Conservation (phyloP, 1,139 yeast genomes). For the Blastobotrys capitulatus region DNA sequence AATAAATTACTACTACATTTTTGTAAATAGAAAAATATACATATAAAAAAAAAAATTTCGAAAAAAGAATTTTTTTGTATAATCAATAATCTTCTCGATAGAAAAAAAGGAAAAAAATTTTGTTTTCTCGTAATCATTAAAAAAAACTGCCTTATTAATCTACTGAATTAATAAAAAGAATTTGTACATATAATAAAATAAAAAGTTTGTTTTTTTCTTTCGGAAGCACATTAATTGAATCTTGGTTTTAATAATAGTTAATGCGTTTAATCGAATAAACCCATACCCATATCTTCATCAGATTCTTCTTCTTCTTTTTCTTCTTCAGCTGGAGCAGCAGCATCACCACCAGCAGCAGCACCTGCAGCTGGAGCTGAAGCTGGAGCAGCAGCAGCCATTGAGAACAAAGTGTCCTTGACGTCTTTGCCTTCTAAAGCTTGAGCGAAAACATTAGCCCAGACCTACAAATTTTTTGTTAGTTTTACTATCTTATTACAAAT, state of each 20-base stretch:
- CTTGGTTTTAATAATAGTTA: not conserved
- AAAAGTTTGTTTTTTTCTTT: not conserved
- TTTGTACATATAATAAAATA: not conserved
- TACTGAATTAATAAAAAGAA: not conserved
- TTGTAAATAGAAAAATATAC: not conserved
- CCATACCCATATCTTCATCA: slow-evolving; percentile 37
- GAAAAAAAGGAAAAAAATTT: not conserved
- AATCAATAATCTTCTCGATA: not conserved
- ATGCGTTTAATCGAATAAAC: slow-evolving; percentile 36
- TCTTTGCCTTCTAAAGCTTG: slow-evolving; percentile 97
- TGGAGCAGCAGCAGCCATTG: slow-evolving; percentile 62
- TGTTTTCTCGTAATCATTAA: slow-evolving; percentile 1
- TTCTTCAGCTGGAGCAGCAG: slow-evolving; percentile 49
- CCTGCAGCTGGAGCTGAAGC: slow-evolving; percentile 53
- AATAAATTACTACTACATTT: not conserved
- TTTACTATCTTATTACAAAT: not conserved
- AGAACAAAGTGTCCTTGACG: slow-evolving; percentile 84
- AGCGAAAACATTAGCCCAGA: slow-evolving; percentile 95
- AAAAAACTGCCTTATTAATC: not conserved
- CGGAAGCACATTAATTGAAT: not conserved
- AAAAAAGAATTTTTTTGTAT: too few species aligned
- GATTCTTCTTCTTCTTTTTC: slow-evolving; percentile 30
- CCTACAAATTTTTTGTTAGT: slow-evolving; percentile 42
- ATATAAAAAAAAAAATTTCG: not conserved
- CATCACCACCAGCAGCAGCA: slow-evolving; percentile 59